Conservation (phyloP, 768 basidiomycete species). For the Trichaptum fuscoviolaceum region DNA sequence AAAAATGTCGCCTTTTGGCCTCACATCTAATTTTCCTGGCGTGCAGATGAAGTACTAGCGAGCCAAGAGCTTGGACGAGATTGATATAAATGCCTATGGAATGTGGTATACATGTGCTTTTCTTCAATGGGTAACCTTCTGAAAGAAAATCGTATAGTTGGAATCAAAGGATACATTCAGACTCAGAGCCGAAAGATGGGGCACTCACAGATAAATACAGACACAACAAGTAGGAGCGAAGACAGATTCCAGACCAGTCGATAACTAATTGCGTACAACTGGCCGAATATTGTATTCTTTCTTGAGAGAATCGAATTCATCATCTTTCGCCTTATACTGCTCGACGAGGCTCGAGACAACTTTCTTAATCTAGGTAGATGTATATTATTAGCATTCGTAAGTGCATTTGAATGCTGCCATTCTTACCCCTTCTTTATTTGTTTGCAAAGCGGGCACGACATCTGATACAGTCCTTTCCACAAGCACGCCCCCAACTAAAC, state of each 20-base stretch:
- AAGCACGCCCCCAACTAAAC: slow-evolving; percentile 90
- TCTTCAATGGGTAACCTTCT: not conserved
- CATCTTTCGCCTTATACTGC: slow-evolving; percentile 87
- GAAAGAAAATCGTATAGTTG: not conserved
- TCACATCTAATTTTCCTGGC: too few relatives aligned
- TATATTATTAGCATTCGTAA: slow-evolving; percentile 16
- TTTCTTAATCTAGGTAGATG: slow-evolving; percentile 61
- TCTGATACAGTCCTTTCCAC: slow-evolving; percentile 96
- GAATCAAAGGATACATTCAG: not conserved
- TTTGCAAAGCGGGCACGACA: slow-evolving; percentile 84
- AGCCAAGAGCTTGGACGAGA: not conserved
- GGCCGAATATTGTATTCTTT: slow-evolving; percentile 71
- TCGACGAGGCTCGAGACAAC: slow-evolving; percentile 73
- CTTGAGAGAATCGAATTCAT: slow-evolving; percentile 77
- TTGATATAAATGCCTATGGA: not conserved
- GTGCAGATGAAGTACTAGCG: not conserved
- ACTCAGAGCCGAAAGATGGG: not conserved
- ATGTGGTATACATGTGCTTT: not conserved
- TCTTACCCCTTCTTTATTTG: slow-evolving; percentile 82
- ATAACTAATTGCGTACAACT: slow-evolving; percentile 25
- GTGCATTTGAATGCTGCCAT: slow-evolving; percentile 5
- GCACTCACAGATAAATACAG: not conserved
- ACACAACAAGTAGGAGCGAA: not conserved
- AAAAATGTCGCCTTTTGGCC: too few relatives aligned
- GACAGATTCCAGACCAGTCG: not conserved